Evolutionary conservation across 306 rosid genomes (phyloP), one percentile per base, ranked within the genome.

Genomic region (Glycine latifolia): DNA sequence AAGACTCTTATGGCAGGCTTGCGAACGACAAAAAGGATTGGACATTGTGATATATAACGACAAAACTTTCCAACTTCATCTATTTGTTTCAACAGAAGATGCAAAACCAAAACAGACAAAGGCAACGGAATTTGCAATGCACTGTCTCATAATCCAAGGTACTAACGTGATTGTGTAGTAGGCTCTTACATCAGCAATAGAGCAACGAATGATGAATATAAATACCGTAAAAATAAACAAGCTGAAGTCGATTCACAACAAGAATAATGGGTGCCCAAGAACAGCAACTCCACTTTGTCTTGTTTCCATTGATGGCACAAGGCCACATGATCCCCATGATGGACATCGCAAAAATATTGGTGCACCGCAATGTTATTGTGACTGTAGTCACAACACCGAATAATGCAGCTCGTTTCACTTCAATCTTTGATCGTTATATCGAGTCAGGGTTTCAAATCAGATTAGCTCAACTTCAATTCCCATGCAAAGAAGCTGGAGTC

Each of bases 401-500:
- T 7, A 58, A 58, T 58, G 63, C 35, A 17, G 10, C 63, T 58
- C 63, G 63, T 41, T 43, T 31, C 37, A 0, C 88, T 8, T 9
- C 88, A 41, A 47, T 16, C 10, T 63, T 93, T 11, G 8, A 77
- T 67, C 87, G 81, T 70, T 91, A 86, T 14, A 53, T 0, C 3
- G 49, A 79, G 5, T 69, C 84, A 3, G 83, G 90, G 0, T 77
- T 76, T 49, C 82, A 81, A 0, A 81, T 93, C 44, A 76, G 55
- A 44, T 48, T 91, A 3, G 86, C 82, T 6, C 74, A 82, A 71
- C 52, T 93, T 69, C 87, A 81, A 52, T 91, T 93, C 56, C 92
- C 94, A 14, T 71, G 65, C 53, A 41, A 86, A 76, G 77, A 91
- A 53, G 89, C 71, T 26, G 97, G 90, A 58, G 81, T 91, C 4